Evolutionary conservation across 495 filamentous ascomycete species (phyloP).

Genomic region (Tuber indicum): DNA sequence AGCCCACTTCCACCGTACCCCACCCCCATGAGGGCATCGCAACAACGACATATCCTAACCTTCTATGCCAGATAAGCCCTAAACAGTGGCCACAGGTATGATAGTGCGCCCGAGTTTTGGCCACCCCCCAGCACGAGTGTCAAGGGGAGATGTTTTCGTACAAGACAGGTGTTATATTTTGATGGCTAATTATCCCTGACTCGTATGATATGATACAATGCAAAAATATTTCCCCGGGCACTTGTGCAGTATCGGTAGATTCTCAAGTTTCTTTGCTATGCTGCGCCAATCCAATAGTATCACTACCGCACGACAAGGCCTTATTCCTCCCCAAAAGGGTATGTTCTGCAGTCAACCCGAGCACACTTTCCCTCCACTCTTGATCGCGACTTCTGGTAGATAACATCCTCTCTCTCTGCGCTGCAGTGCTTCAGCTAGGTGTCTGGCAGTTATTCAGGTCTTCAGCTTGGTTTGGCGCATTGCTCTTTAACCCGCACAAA

Average conservation of each 20-base stretch:
- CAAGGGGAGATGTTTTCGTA: too few species aligned
- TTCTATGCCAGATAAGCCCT: too few species aligned
- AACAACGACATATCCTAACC: too few species aligned
- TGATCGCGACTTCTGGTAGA: background rate
- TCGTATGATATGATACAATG: too few species aligned
- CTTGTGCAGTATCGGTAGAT: background rate
- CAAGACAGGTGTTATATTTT: too few species aligned
- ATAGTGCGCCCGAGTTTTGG: too few species aligned
- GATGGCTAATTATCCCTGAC: too few species aligned
- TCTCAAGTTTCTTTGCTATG: background rate
- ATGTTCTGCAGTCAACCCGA: background rate
- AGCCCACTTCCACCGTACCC: too few species aligned
- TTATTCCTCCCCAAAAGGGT: background rate
- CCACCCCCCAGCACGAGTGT: too few species aligned
- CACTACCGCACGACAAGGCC: background rate
- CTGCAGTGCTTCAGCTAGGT: background rate
- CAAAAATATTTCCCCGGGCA: too few species aligned
- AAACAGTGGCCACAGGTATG: too few species aligned
- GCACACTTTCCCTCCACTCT: background rate
- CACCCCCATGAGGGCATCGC: too few species aligned
- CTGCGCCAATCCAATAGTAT: background rate
- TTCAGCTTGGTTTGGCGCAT: background rate
- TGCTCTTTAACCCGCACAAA: background rate
- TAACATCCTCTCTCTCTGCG: background rate
- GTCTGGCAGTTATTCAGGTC: background rate